phyloP scores from a whole-genome alignment of 2,329 filamentous ascomycete genomes.

The Cladorrhinum sp. region DNA sequence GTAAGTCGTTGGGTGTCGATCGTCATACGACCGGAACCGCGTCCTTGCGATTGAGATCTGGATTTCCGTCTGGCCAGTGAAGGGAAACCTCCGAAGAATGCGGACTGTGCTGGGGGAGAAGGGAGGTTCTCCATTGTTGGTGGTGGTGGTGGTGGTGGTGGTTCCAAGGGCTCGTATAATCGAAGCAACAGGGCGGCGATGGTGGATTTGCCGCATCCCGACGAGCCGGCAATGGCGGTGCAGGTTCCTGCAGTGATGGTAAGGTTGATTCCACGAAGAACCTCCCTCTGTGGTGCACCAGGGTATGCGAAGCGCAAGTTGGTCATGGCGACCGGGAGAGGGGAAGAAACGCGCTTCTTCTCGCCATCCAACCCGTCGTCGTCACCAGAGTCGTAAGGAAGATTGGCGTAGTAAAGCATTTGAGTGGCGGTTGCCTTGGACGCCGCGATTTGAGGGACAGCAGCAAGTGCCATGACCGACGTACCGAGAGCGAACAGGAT shows the following conservation, averaged over 20 bases:
- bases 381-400: slow-evolving; percentile 41
- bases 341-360: slow-evolving; percentile 36
- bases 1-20: not conserved
- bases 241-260: slow-evolving; percentile 60
- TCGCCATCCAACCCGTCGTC: slow-evolving; percentile 54
- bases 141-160: not conserved
- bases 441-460: slow-evolving; percentile 76
- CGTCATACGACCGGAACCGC: not conserved
- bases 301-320: slow-evolving; percentile 72
- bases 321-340: slow-evolving; percentile 50
- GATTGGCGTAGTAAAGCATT: slow-evolving; percentile 65
- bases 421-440: slow-evolving; percentile 69
- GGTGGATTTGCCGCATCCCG: slow-evolving; percentile 90
- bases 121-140: not conserved
- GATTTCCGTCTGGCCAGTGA: too few relatives aligned
- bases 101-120: not conserved
- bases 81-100: not conserved
- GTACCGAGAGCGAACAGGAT: slow-evolving; percentile 80
- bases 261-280: slow-evolving; percentile 66
- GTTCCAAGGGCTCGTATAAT: slow-evolving; percentile 53
- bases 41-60: not conserved
- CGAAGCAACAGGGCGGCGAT: slow-evolving; percentile 71
- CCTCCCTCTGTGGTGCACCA: slow-evolving; percentile 45
- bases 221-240: slow-evolving; percentile 76
- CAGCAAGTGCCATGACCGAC: slow-evolving; percentile 64